Evolutionary conservation across 169 alveolate species (phyloP).

Genomic region (Plasmodium vinckei): DNA sequence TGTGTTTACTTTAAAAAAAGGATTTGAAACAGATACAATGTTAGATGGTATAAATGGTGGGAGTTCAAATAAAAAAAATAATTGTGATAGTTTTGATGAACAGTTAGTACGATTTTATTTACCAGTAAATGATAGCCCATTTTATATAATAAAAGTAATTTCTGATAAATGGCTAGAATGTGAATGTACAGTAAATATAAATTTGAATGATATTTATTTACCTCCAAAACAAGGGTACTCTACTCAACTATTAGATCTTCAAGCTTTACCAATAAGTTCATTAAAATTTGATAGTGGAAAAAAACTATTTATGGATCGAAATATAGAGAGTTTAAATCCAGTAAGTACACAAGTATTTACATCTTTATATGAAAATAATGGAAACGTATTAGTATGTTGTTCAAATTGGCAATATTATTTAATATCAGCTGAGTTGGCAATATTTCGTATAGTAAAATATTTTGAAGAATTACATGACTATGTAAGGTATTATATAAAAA

Average conservation of each 20-base stretch:
- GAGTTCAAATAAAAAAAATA: not conserved
- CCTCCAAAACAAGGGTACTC: conserved; percentile 94
- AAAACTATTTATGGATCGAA: conserved; percentile 79
- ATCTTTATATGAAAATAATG: conserved; percentile 77
- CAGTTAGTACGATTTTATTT: conserved; percentile 94
- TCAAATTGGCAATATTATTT: conserved; percentile 64
- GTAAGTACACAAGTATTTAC: conserved; percentile 82
- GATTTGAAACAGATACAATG: not conserved
- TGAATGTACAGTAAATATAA: conserved; percentile 81
- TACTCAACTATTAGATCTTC: conserved; percentile 96
- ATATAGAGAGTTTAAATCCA: conserved; percentile 75
- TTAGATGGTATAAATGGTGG: too few relatives aligned
- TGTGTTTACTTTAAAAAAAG: conserved; percentile 86
- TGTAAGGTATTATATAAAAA: conserved; percentile 28
- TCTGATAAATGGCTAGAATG: conserved; percentile 94
- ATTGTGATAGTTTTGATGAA: conserved; percentile 77
- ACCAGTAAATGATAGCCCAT: conserved; percentile 94
- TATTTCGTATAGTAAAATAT: conserved; percentile 8
- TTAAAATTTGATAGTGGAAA: conserved; percentile 90
- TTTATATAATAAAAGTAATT: conserved; percentile 95
- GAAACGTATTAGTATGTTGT: conserved; percentile 80
- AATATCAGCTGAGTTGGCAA: conserved; percentile 48
- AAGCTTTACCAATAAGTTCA: conserved; percentile 93
- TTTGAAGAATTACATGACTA: conserved; percentile 5
- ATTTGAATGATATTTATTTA: conserved; percentile 85